Conservation (phyloP, 192 early-diverging fungal genomes). For the Chytriomyces confervae region DNA sequence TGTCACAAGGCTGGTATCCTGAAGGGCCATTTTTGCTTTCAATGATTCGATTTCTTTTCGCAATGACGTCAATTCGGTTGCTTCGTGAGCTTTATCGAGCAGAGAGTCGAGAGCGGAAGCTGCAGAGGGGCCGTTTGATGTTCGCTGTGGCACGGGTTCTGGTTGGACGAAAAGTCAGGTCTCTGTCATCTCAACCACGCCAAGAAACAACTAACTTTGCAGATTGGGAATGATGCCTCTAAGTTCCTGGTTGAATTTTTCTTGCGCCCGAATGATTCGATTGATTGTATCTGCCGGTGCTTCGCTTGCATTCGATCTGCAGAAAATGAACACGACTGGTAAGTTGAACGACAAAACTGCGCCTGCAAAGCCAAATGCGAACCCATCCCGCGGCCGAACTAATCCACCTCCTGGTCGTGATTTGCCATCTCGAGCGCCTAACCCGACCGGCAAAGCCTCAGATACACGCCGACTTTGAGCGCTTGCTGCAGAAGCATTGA, state of each 20-base stretch:
- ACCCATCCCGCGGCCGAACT: neutral
- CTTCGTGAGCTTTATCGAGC: conserved; percentile 22
- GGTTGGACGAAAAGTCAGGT: neutral
- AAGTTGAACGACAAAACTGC: neutral
- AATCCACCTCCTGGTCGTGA: neutral
- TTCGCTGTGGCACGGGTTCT: neutral
- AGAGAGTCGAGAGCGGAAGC: conserved; percentile 8
- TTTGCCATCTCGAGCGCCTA: neutral
- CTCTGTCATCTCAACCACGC: neutral
- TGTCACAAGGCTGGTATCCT: neutral
- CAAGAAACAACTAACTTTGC: neutral
- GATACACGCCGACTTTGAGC: neutral
- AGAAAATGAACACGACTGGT: no score
- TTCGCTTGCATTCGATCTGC: neutral
- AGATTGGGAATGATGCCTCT: neutral
- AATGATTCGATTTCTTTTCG: neutral
- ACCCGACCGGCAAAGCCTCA: neutral
- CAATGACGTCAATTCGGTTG: conserved; percentile 7
- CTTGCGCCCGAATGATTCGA: conserved; percentile 1
- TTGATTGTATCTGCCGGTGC: neutral
- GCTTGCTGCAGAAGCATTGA: neutral
- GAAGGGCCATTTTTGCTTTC: conserved; percentile 18
- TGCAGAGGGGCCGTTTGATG: neutral
- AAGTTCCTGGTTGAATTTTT: neutral
- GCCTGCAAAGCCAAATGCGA: neutral